phyloP scores from a whole-genome alignment of 225 moss, liverwort and hornwort genomes.

The Marchantia paleacea region DNA sequence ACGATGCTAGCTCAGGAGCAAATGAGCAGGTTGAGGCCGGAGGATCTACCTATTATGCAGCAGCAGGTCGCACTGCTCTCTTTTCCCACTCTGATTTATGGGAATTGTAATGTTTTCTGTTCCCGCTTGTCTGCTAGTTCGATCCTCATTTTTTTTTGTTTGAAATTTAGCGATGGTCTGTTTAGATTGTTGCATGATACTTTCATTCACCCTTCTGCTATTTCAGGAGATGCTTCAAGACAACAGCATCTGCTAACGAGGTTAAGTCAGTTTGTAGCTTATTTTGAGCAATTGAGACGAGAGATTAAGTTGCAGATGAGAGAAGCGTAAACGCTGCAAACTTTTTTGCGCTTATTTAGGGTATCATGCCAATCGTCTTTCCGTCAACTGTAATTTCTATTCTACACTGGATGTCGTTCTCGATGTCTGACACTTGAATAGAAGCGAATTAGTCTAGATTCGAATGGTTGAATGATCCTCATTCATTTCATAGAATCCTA shows the following conservation, averaged over 20 bases:
- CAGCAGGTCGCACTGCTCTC: conserved; percentile 55
- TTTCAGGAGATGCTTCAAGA: neutral
- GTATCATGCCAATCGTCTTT: neutral
- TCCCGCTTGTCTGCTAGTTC: neutral
- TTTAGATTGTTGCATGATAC: neutral
- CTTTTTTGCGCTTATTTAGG: neutral
- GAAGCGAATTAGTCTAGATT: too few relatives aligned
- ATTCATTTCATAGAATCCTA: too few relatives aligned
- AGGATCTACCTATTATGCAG: conserved; percentile 92
- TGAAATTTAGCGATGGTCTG: neutral
- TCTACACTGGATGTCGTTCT: too few relatives aligned
- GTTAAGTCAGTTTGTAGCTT: neutral
- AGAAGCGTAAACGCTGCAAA: neutral
- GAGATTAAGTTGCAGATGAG: neutral
- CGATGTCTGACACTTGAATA: too few relatives aligned
- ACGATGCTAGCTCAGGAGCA: conserved; percentile 95
- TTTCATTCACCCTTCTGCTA: neutral
- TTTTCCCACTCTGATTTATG: neutral
- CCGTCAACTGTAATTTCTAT: too few relatives aligned
- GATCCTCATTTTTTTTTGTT: neutral
- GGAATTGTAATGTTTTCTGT: neutral
- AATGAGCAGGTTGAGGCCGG: conserved; percentile 85
- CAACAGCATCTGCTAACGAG: neutral
- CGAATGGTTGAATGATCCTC: too few relatives aligned
- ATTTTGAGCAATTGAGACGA: neutral